Percentiles rank a stretch among this genome's conserved stretches.
Evolutionary conservation across 2,329 filamentous ascomycete genomes (phyloP).

Genomic region (Cryphonectria japonica): DNA sequence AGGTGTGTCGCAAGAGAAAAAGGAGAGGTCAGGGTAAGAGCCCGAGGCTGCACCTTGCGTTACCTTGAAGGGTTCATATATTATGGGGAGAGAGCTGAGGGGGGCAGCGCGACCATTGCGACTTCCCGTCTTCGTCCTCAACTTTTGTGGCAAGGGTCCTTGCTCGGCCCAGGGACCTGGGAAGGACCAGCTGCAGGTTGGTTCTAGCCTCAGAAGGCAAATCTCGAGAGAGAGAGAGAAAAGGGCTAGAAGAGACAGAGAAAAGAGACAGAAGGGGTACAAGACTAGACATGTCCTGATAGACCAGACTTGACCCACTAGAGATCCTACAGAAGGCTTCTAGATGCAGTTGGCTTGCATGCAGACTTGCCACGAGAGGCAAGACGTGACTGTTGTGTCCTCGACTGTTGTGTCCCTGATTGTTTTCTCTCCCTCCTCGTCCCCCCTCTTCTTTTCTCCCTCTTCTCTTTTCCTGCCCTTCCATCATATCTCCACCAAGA

Average conservation of each 20-base stretch:
- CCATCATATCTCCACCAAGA: neutral
- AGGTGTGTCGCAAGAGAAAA: neutral
- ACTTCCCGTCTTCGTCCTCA: neutral
- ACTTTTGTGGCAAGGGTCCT: neutral
- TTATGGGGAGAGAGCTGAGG: neutral
- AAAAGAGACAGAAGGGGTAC: too few species aligned
- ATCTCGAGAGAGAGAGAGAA: neutral
- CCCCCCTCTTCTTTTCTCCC: too few species aligned
- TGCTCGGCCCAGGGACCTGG: neutral
- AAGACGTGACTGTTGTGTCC: neutral
- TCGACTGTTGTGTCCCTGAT: neutral
- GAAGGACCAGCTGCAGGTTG: neutral
- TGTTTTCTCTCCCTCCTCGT: neutral
- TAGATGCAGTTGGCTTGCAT: neutral
- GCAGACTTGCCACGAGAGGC: conserved; percentile 7
- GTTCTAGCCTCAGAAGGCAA: neutral
- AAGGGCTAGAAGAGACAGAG: neutral
- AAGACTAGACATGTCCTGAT: too few species aligned
- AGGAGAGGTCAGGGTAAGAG: neutral
- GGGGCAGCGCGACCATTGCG: neutral
- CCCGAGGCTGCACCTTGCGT: conserved; percentile 9
- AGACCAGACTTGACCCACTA: neutral
- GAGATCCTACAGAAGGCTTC: neutral
- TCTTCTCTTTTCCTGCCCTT: neutral
- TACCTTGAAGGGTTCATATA: conserved; percentile 3